Evolutionary conservation across 2,329 filamentous ascomycete genomes (phyloP).

Genomic region (Colletotrichum cordylinicola): DNA sequence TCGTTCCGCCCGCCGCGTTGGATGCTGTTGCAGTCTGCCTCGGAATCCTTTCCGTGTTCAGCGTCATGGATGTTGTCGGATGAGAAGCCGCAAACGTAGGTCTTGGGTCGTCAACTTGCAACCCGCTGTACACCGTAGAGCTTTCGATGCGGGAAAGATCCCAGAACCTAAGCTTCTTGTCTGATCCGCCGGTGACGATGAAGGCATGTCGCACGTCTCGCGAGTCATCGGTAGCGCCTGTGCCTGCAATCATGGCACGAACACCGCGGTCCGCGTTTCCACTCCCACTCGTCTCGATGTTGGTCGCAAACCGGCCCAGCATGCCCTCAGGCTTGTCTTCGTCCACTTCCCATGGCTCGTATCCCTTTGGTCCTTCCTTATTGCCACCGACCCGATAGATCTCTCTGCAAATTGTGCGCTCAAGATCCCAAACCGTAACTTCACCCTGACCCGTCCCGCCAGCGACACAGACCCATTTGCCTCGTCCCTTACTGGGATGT

Average conservation of each 20-base stretch:
- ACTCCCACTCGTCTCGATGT: slow-evolving; percentile 66
- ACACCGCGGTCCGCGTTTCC: slow-evolving; percentile 70
- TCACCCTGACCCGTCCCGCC: slow-evolving; percentile 88
- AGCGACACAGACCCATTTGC: slow-evolving; percentile 86
- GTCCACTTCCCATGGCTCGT: slow-evolving; percentile 88
- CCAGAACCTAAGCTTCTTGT: slow-evolving; percentile 94
- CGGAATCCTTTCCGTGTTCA: slow-evolving; percentile 70
- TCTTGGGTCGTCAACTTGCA: slow-evolving; percentile 71
- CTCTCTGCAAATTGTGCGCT: slow-evolving; percentile 87
- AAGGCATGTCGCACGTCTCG: slow-evolving; percentile 80
- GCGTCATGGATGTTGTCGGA: slow-evolving; percentile 65
- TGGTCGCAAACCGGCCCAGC: slow-evolving; percentile 82
- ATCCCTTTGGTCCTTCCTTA: slow-evolving; percentile 67
- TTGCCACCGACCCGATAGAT: slow-evolving; percentile 77
- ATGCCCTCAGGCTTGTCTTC: slow-evolving; percentile 88
- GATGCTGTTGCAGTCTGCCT: slow-evolving; percentile 36
- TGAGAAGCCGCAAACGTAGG: slow-evolving; percentile 75
- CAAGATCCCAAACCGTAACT: slow-evolving; percentile 93
- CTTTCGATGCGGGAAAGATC: slow-evolving; percentile 80
- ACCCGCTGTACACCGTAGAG: slow-evolving; percentile 81
- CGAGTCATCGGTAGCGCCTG: slow-evolving; percentile 72
- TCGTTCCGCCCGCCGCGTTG: slow-evolving; percentile 34
- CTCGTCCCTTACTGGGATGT: slow-evolving; percentile 79
- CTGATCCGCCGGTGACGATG: slow-evolving; percentile 85
- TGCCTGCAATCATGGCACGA: slow-evolving; percentile 75